phyloP scores from a whole-genome alignment of 306 rosid genomes.

The Hippophae tibetana region DNA sequence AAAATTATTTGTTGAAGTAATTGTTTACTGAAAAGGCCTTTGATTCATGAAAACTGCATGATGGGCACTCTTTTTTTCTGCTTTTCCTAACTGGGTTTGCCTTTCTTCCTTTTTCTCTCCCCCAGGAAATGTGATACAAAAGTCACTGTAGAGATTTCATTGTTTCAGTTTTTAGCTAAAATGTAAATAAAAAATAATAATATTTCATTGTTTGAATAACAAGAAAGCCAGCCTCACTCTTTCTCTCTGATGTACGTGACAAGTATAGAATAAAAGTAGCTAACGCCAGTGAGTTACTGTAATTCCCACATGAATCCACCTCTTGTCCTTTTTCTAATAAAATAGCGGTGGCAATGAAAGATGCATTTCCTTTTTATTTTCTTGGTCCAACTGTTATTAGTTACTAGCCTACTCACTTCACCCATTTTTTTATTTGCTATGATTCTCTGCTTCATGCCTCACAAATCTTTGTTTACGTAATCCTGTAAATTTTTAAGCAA shows the following conservation, averaged over 20 bases:
- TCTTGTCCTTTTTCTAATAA: slow-evolving; percentile 33
- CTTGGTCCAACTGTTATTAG: slow-evolving; percentile 22
- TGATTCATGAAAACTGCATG: slow-evolving; percentile 50
- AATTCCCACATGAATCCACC: slow-evolving; percentile 74
- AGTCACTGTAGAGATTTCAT: too few species aligned
- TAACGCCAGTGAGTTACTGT: slow-evolving; percentile 48
- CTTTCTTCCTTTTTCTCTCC: background rate
- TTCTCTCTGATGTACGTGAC: slow-evolving; percentile 26
- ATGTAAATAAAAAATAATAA: slow-evolving; percentile 23
- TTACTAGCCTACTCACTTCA: too few species aligned
- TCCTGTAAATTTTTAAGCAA: too few species aligned
- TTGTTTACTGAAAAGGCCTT: slow-evolving; percentile 15
- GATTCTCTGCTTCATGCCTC: too few species aligned
- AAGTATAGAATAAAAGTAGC: slow-evolving; percentile 33
- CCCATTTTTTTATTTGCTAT: too few species aligned
- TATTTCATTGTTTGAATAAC: slow-evolving; percentile 49
- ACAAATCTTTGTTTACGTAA: too few species aligned
- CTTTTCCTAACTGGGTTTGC: slow-evolving; percentile 6
- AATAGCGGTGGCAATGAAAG: too few species aligned
- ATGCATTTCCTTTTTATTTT: slow-evolving; percentile 38
- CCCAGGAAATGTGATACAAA: too few species aligned
- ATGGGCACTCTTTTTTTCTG: slow-evolving; percentile 20
- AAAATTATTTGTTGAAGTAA: too few species aligned
- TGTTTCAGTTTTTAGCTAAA: background rate
- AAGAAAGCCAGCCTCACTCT: slow-evolving; percentile 32